phyloP scores from a whole-genome alignment of 495 filamentous ascomycete species.

The Penicillium waksmanii region DNA sequence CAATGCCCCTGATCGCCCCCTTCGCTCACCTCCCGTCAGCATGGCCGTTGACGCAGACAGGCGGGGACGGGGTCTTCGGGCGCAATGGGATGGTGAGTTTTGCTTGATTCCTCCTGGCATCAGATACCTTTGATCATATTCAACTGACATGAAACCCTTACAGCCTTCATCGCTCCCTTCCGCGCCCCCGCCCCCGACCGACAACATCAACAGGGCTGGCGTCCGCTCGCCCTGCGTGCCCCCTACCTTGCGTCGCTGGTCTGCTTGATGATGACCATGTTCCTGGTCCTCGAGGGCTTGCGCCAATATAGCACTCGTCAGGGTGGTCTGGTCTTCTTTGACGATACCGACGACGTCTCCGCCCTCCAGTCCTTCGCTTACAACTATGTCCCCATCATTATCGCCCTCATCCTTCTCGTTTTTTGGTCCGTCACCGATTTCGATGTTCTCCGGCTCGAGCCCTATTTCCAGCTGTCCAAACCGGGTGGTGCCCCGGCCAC shows the following conservation, averaged over 20 bases:
- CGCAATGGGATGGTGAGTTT: slow-evolving; percentile 22
- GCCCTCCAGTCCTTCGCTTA: slow-evolving; percentile 40
- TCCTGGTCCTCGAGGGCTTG: slow-evolving; percentile 34
- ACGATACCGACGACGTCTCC: slow-evolving; percentile 39
- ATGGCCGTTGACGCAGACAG: slow-evolving; percentile 26
- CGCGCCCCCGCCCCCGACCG: slow-evolving; percentile 2
- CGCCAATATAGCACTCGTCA: slow-evolving; percentile 39
- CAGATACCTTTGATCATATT: not conserved
- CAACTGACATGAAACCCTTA: not conserved
- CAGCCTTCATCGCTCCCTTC: slow-evolving; percentile 27
- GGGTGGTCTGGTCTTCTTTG: slow-evolving; percentile 40
- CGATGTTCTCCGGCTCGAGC: slow-evolving; percentile 47
- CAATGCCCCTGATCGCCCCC: slow-evolving; percentile 23
- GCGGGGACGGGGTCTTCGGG: slow-evolving; percentile 18
- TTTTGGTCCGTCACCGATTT: slow-evolving; percentile 48
- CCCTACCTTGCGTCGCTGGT: slow-evolving; percentile 36
- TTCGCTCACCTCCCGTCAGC: slow-evolving; percentile 17
- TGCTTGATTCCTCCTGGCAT: not conserved
- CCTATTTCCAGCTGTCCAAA: slow-evolving; percentile 44
- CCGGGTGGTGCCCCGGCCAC: slow-evolving; percentile 41
- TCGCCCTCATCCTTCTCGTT: slow-evolving; percentile 38
- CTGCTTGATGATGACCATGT: slow-evolving; percentile 29
- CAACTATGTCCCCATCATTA: slow-evolving; percentile 45
- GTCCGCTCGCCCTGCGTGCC: slow-evolving; percentile 41
- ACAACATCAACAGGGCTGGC: slow-evolving; percentile 34